Evolutionary conservation across 2,329 filamentous ascomycete species (phyloP), one percentile per base, ranked within the genome.

Genomic region (Ilyonectria destructans): DNA sequence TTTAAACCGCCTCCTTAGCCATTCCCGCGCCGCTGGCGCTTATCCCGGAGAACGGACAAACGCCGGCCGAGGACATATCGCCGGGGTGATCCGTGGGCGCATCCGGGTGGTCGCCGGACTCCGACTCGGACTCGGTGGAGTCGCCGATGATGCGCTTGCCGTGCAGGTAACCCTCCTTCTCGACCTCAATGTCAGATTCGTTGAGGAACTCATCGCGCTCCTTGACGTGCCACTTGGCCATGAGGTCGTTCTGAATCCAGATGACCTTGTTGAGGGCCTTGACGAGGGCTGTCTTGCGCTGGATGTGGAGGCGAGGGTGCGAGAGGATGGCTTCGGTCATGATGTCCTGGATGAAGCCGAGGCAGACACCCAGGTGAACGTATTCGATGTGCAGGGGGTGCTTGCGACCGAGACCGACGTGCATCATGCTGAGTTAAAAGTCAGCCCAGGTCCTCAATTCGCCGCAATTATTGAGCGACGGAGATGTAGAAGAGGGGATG

Each of bases 211-310:
- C 92, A 40, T 90, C 87, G 57, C 91, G 90, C 71, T 93, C 91
- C 37, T 87, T 85, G 40, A 93, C 88, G 75, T 94, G 93, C 91
- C 92, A 95, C 79, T 92, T 93, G n/a, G 93, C 92, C 79, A 96
- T 93, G 33, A 96, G 85, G 79, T 96, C 93, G 77, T 96, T 96
- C 81, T 96, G 93, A 72, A 96, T 95, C 93, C 93, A 96, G 71
- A 96, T 91, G 29, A 96, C 90, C 80, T 96, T 96, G 69, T 90
- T 90, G 23, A 96, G 84, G 1, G 93, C 93, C 78, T 92, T 93
- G 54, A 95, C 87, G 5, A 96, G 86, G 23, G 89, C 91, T 19
- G 92, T 90, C 82, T 95, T 95, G 80, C 88, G 88, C 65, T 86
- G 84, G 74, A 93, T 85, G 43, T 87, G 85, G 43, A 96, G 84